Conservation (phyloP, 768 basidiomycete species). For the Boletus eberwhitei region DNA sequence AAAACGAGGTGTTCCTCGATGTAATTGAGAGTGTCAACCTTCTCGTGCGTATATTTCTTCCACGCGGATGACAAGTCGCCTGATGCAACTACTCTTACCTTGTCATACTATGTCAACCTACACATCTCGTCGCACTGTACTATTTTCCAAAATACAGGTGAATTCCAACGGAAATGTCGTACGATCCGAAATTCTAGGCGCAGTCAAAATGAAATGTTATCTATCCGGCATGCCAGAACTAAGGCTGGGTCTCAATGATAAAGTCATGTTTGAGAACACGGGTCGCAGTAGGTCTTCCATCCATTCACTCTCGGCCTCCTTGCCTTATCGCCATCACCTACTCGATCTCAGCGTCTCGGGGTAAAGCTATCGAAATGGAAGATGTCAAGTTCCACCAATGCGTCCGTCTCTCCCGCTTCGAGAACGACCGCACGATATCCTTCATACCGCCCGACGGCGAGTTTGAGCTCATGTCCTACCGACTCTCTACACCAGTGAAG, state of each 20-base stretch:
- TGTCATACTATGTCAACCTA: not conserved
- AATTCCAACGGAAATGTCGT: conserved; percentile 97
- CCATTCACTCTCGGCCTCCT: not conserved
- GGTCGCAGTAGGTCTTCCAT: conserved; percentile 70
- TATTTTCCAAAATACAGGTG: conserved; percentile 51
- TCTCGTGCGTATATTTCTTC: conserved; percentile 52
- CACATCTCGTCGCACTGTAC: no score
- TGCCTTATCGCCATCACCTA: not conserved
- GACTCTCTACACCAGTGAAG: conserved; percentile 94
- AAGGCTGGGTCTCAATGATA: conserved; percentile 93
- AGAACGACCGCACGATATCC: conserved; percentile 97
- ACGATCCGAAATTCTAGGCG: conserved; percentile 95
- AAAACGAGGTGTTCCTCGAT: conserved; percentile 99
- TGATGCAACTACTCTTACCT: not conserved
- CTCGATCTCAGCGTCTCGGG: conserved; percentile 45
- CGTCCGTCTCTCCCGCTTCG: conserved; percentile 93
- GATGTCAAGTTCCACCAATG: conserved; percentile 99
- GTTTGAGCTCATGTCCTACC: conserved; percentile 97
- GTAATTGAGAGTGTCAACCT: conserved; percentile 98
- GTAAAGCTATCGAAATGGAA: conserved; percentile 99
- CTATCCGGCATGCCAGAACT: conserved; percentile 99
- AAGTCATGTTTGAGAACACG: conserved; percentile 99
- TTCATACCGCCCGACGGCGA: conserved; percentile 99
- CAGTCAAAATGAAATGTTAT: conserved; percentile 99
- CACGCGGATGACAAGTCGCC: not conserved